These are phyloP conservation scores for Lentinula guzmanii DNA, from an alignment of 768 basidiomycete species.

Conservation along the genomic window DNA sequence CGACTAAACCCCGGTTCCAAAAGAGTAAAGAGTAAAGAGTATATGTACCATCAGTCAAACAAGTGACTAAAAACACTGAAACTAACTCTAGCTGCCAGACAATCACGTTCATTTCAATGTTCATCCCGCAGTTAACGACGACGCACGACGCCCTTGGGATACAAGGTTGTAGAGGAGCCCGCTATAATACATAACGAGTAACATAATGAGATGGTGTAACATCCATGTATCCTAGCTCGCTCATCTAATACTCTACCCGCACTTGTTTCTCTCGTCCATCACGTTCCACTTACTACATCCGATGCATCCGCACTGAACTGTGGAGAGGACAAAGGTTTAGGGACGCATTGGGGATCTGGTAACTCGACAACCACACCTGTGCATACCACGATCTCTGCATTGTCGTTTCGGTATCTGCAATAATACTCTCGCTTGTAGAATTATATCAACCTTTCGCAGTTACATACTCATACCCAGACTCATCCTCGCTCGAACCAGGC, in stretches of 20 bases:
- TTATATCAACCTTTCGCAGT: constrained; percentile 1
- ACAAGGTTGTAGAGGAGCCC: no score
- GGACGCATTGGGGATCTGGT: constrained; percentile 16
- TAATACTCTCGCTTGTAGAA: not conserved
- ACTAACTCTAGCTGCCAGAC: no score
- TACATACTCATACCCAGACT: not conserved
- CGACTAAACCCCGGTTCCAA: no score
- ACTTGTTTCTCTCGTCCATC: constrained; percentile 26
- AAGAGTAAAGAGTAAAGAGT: no score
- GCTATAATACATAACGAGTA: no score
- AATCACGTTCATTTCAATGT: no score
- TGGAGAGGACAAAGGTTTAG: constrained; percentile 29
- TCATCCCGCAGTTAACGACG: no score
- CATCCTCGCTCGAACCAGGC: not conserved
- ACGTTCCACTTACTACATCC: not conserved
- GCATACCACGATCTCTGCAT: not conserved
- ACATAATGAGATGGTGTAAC: no score
- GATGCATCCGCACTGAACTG: constrained; percentile 8
- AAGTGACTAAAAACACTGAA: no score
- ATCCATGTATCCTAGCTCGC: constrained; percentile 36
- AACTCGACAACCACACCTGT: not conserved
- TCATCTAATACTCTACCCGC: constrained; percentile 55
- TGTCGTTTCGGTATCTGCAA: not conserved
- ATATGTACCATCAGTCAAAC: no score
- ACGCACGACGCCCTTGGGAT: no score